Evolutionary conservation across 805 yeast species (phyloP).

Genomic region (Yarrowia sp.): DNA sequence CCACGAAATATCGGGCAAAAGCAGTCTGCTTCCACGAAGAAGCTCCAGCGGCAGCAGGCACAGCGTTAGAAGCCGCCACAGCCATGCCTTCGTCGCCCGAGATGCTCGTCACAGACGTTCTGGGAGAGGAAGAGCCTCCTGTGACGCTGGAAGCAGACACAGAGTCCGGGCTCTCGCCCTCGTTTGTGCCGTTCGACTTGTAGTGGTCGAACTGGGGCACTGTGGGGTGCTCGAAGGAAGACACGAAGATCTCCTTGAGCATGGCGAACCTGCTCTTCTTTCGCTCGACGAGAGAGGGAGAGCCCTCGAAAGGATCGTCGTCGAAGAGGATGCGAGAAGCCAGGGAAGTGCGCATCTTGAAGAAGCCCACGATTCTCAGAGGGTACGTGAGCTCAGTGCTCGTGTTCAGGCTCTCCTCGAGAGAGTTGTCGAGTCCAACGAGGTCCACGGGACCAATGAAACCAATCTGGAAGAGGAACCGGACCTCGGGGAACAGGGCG

Average conservation of each 20-base stretch:
- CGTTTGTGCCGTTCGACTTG: constrained; percentile 7
- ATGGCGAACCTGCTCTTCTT: neutral
- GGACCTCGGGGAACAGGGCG: constrained; percentile 42
- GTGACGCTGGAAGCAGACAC: neutral
- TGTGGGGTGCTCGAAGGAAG: constrained; percentile 8
- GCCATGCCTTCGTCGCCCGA: neutral
- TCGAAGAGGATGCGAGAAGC: constrained; percentile 7
- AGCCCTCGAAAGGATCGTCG: constrained; percentile 13
- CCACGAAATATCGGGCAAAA: constrained; percentile 8
- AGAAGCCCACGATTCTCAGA: constrained; percentile 7
- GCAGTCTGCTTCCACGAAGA: constrained; percentile 16
- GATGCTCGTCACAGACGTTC: constrained; percentile 12
- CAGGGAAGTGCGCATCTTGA: constrained; percentile 12
- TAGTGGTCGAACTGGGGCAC: constrained; percentile 20
- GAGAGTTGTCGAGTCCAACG: constrained; percentile 17
- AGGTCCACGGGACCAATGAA: constrained; percentile 42
- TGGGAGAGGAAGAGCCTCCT: constrained; percentile 1
- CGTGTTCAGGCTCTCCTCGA: neutral
- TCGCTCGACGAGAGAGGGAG: constrained; percentile 5
- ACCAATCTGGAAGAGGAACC: constrained; percentile 41
- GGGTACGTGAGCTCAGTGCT: neutral
- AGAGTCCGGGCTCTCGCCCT: constrained; percentile 7
- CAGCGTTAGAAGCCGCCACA: neutral
- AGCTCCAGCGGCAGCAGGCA: neutral
- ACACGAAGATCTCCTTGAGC: constrained; percentile 14